These are phyloP conservation scores for Silene uniflora DNA, from an alignment of 148 eudicot genomes.

Conservation along the genomic window DNA sequence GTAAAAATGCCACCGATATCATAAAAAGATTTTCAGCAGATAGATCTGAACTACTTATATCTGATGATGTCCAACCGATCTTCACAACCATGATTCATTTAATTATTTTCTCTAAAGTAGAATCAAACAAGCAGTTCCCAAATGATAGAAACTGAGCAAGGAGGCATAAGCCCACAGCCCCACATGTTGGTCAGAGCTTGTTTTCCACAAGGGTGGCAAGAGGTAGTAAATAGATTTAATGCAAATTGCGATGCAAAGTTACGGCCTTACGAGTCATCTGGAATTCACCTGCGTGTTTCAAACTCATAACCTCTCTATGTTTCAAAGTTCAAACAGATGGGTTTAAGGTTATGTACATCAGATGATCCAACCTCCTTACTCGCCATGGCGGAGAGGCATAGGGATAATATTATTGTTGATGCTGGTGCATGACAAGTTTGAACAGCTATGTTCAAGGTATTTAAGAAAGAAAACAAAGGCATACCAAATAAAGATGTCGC, in stretches of 20 bases:
- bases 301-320: too few species aligned
- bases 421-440: background rate
- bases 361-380: too few species aligned
- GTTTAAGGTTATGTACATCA: too few species aligned
- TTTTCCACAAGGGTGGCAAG: background rate
- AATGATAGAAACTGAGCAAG: background rate
- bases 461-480: constrained; percentile 18
- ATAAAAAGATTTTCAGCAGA: background rate
- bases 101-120: background rate
- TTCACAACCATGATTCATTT: background rate
- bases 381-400: too few species aligned
- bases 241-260: too few species aligned
- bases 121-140: background rate
- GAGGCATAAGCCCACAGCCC: background rate
- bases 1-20: background rate
- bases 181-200: too few species aligned
- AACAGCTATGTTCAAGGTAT: background rate
- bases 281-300: too few species aligned
- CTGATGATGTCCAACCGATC: too few species aligned
- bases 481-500: constrained; percentile 55
- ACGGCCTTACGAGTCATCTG: too few species aligned
- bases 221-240: background rate
- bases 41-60: background rate
- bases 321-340: too few species aligned
- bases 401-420: too few species aligned